Evolutionary conservation across 1,284 basidiomycete genomes (phyloP).

Genomic region (Microbotryum violaceum): DNA sequence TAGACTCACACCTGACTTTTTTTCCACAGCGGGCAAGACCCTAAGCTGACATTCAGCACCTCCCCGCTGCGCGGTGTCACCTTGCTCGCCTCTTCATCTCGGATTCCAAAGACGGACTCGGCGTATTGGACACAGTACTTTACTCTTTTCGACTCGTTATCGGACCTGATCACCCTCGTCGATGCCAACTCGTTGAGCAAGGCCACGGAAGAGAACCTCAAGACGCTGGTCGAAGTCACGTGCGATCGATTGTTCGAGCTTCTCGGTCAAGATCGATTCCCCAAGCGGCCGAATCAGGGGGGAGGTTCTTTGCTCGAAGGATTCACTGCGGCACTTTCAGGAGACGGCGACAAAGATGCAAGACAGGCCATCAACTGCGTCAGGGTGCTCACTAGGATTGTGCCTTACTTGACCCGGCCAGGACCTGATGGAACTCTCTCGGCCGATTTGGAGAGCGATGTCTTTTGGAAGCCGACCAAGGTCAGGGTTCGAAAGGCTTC

Average conservation of each 20-base stretch:
- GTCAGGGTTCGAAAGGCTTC: background rate
- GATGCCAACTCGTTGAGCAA: conserved; percentile 61
- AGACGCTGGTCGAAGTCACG: conserved; percentile 67
- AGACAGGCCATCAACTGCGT: conserved; percentile 81
- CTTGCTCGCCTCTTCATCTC: conserved; percentile 47
- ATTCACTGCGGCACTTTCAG: background rate
- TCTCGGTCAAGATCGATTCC: conserved; percentile 40
- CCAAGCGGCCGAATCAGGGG: background rate
- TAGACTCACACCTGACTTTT: background rate
- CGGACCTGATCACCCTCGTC: conserved; percentile 80
- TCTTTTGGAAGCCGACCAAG: conserved; percentile 53
- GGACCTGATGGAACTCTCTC: conserved; percentile 42
- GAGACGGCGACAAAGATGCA: conserved; percentile 48
- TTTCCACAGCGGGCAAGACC: conserved; percentile 50
- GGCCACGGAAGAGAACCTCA: conserved; percentile 55
- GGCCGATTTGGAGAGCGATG: conserved; percentile 58
- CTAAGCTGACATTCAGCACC: conserved; percentile 77
- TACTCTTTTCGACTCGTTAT: conserved; percentile 70
- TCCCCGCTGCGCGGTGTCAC: conserved; percentile 62
- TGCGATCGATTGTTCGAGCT: conserved; percentile 69
- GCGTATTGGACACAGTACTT: conserved; percentile 54
- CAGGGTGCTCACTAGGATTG: conserved; percentile 72
- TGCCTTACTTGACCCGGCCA: conserved; percentile 77
- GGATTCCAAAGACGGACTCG: conserved; percentile 67
- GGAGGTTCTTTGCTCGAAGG: too few species aligned